These are phyloP conservation scores for Liquidambar formosana DNA, from an alignment of 164 flowering plant genomes.

Conservation along the genomic window DNA sequence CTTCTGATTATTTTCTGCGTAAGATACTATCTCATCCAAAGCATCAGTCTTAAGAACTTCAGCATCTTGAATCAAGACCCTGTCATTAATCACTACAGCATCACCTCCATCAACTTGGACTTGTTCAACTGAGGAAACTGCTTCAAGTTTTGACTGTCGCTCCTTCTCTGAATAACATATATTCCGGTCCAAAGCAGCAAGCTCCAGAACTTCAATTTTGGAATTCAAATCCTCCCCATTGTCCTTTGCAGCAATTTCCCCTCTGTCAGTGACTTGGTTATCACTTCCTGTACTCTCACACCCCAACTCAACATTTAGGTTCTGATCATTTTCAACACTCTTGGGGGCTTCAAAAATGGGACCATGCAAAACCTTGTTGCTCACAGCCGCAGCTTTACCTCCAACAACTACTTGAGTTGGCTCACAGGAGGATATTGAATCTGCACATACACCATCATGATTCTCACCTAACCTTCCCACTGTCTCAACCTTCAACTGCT, in stretches of 20 bases:
- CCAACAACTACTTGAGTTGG: conserved; percentile 13
- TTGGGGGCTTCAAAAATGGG: neutral
- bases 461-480: neutral
- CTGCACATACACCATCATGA: no score
- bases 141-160: neutral
- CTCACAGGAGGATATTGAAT: no score
- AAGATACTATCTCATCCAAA: neutral
- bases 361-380: neutral
- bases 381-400: neutral
- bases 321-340: neutral
- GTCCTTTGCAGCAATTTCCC: no score
- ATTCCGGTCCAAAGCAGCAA: no score
- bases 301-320: neutral
- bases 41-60: conserved; percentile 1
- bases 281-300: no score
- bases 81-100: neutral
- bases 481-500: conserved; percentile 6
- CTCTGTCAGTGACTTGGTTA: no score
- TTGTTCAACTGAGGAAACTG: neutral
- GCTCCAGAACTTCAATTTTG: no score
- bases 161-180: neutral
- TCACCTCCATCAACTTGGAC: conserved; percentile 5
- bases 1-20: conserved; percentile 12
- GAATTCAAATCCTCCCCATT: no score
- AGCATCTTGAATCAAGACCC: conserved; percentile 1